These are phyloP conservation scores for Graphilbum fragrans DNA, from an alignment of 2,329 filamentous ascomycete genomes.

Conservation along the genomic window DNA sequence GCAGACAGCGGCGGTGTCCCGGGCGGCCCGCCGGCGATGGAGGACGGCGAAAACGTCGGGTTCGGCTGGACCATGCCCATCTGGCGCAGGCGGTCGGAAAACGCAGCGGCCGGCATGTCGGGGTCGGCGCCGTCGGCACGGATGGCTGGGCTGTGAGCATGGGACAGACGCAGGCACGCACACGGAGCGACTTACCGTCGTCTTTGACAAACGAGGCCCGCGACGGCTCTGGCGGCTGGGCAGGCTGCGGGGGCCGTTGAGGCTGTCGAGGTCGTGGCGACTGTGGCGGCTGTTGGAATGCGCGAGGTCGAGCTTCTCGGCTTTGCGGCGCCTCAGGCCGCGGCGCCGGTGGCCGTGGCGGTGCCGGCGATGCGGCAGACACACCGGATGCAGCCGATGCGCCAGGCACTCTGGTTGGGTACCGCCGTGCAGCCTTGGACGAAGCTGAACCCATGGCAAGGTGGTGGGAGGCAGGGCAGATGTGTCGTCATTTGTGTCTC, in stretches of 20 bases:
- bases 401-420: slow-evolving; percentile 26
- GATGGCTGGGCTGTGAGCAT: slow-evolving; percentile 26
- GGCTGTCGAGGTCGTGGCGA: slow-evolving; percentile 7
- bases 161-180: no score
- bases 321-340: no score
- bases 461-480: background rate
- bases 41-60: slow-evolving; percentile 40
- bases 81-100: slow-evolving; percentile 36
- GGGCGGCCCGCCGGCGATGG: slow-evolving; percentile 21
- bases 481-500: background rate
- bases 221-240: background rate
- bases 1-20: slow-evolving; percentile 17
- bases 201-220: slow-evolving; percentile 9
- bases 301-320: no score
- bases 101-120: slow-evolving; percentile 26
- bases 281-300: no score
- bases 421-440: slow-evolving; percentile 33
- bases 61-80: slow-evolving; percentile 44
- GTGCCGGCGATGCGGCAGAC: background rate
- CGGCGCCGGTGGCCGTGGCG: no score
- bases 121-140: slow-evolving; percentile 27
- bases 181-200: slow-evolving; percentile 6
- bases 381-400: slow-evolving; percentile 1
- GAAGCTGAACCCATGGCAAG: slow-evolving; percentile 31
- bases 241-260: slow-evolving; percentile 4